A percentile compares a stretch with the other conserved stretches of the same genome.
Evolutionary conservation across 2,329 filamentous ascomycete genomes (phyloP).

Genomic region (Tolypocladium cylindrosporum): DNA sequence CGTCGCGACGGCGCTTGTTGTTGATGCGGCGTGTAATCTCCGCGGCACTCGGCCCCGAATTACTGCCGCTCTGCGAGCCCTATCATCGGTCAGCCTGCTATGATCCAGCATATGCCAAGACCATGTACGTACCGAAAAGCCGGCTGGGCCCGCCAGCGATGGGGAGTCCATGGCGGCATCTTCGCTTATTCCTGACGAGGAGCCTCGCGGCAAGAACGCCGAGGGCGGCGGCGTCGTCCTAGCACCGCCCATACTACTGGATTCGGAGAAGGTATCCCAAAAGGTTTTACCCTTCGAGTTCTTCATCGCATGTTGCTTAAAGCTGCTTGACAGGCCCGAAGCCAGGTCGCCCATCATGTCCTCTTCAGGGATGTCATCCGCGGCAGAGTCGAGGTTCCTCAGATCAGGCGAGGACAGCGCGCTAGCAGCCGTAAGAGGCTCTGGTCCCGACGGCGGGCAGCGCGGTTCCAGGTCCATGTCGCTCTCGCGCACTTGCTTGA

Average conservation of each 20-base stretch:
- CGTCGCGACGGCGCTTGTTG: conserved; percentile 76
- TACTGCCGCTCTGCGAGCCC: conserved; percentile 19
- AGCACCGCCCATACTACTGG: conserved; percentile 40
- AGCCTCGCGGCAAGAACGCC: conserved; percentile 47
- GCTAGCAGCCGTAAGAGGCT: conserved; percentile 41
- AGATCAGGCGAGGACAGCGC: conserved; percentile 61
- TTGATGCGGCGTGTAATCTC: conserved; percentile 72
- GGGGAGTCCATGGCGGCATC: conserved; percentile 68
- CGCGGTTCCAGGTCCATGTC: conserved; percentile 54
- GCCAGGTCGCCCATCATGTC: conserved; percentile 50
- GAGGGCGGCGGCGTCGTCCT: conserved; percentile 57
- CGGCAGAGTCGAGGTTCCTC: conserved; percentile 47
- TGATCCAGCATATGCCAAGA: not conserved
- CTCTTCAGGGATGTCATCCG: conserved; percentile 64
- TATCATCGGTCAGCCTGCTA: conserved; percentile 3
- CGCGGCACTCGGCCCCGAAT: conserved; percentile 51
- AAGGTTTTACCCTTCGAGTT: conserved; percentile 59
- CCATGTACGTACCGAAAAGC: conserved; percentile 23
- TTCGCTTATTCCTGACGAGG: conserved; percentile 54
- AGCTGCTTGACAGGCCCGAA: conserved; percentile 49
- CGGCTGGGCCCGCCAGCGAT: conserved; percentile 26
- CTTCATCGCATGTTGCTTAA: conserved; percentile 63
- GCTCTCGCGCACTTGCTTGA: conserved; percentile 87
- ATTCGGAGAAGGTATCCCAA: conserved; percentile 72
- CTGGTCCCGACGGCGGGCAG: conserved; percentile 25